Evolutionary conservation across 305 asterid genomes (phyloP).

Genomic region (Fraxinus dipetala): DNA sequence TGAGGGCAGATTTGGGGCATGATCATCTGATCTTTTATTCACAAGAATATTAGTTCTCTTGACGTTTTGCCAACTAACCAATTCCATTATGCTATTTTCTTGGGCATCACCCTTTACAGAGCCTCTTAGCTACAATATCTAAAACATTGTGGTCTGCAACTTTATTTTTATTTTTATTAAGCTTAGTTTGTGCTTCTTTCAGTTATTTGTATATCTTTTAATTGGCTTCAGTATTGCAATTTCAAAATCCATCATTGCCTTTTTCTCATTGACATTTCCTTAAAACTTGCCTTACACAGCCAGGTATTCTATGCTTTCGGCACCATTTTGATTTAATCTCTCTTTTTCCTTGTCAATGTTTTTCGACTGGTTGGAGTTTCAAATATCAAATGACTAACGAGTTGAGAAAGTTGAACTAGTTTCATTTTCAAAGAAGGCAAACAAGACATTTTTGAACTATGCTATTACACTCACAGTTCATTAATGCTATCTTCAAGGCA

Average conservation of each 20-base stretch:
- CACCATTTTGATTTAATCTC: neutral
- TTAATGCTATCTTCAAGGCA: constrained; percentile 8
- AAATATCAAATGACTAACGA: neutral
- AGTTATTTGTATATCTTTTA: neutral
- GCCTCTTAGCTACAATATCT: neutral
- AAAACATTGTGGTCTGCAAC: neutral
- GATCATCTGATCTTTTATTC: constrained; percentile 6
- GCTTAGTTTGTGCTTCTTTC: neutral
- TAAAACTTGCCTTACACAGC: neutral
- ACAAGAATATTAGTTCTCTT: neutral
- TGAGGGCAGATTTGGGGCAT: neutral
- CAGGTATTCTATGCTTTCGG: neutral
- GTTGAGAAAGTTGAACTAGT: neutral
- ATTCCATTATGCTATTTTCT: neutral
- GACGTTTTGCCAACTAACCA: neutral
- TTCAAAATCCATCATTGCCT: neutral
- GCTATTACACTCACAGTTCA: neutral
- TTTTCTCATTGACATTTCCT: neutral
- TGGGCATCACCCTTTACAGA: neutral
- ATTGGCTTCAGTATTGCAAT: neutral
- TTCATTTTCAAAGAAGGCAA: constrained; percentile 1
- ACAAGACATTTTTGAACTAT: neutral
- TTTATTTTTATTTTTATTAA: neutral
- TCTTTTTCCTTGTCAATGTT: neutral
- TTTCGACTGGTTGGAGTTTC: neutral